A percentile compares a stretch with the other conserved stretches of the same genome.
Conservation (phyloP, 176 grass and related monocot species). For the Cenchrus fungigraminus region DNA sequence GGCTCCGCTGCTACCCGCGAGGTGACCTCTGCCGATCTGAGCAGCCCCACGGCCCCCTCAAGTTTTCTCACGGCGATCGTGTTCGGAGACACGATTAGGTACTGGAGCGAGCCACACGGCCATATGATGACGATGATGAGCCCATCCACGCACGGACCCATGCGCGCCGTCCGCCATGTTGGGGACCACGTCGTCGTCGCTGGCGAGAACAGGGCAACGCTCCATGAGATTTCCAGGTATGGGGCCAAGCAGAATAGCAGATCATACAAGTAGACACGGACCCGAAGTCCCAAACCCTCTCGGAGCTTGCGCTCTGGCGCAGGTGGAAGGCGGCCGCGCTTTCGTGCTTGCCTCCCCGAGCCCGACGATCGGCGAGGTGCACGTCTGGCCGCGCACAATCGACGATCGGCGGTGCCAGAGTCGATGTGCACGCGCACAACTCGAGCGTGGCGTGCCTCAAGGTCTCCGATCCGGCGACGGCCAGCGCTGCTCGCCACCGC, state of each 20-base stretch:
- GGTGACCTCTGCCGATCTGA: too few species aligned
- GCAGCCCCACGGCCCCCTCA: too few species aligned
- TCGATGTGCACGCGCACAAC: conserved; percentile 59
- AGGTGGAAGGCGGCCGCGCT: background rate
- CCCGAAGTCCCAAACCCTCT: conserved; percentile 32
- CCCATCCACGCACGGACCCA: background rate
- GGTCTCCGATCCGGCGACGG: conserved; percentile 57
- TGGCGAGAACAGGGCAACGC: conserved; percentile 44
- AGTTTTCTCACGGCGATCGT: conserved; percentile 3
- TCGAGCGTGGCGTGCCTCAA: conserved; percentile 50
- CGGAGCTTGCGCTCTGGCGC: conserved; percentile 61
- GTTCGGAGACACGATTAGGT: background rate
- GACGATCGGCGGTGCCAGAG: background rate
- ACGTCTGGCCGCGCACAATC: conserved; percentile 39
- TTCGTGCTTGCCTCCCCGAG: conserved; percentile 63
- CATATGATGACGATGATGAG: background rate
- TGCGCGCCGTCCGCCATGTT: conserved; percentile 11
- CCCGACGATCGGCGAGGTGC: conserved; percentile 49
- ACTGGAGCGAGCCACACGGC: background rate
- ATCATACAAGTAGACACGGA: conserved; percentile 50
- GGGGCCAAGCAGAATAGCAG: conserved; percentile 13
- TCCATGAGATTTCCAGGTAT: conserved; percentile 38
- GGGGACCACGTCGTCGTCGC: conserved; percentile 24
- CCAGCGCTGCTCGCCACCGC: conserved; percentile 65
- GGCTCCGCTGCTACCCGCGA: too few species aligned